Evolutionary conservation across 805 yeast species (phyloP), one percentile per base, ranked within the genome.

Genomic region (Teunomyces pallodes): DNA sequence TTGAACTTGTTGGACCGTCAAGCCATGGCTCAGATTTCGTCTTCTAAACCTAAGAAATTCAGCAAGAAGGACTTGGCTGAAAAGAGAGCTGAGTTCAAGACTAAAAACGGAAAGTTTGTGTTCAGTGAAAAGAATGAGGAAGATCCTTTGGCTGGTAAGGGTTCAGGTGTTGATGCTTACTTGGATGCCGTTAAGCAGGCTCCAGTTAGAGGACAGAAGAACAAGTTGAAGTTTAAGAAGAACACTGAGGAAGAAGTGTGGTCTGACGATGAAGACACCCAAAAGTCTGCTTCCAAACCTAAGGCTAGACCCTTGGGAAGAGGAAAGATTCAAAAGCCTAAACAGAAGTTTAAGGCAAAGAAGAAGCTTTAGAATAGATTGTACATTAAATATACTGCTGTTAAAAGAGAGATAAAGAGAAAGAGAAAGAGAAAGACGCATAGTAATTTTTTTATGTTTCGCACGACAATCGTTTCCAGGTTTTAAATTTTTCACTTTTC

Each of bases 161-260:
- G 66, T 4, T 63, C 75, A 41, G 96, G 97, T 13, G 81, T 92
- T 54, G 87, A 87, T 62, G 98, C 97, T 0, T 94, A 94, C 65
- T 80, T 90, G 55, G 97, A 90, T 53, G 99, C 99, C 5, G 90
- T 94, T 20, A 86, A 82, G 65, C 87, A 86, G 58, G 97, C 94
- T 20, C 98, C 98, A 28, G 83, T 90, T 3, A 85, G 96, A 68
- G 97, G 97, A 49, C 97, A 89, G 74, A 83, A 82, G 72, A 91
- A 91, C 68, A 90, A 83, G 72, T 80, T 92, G 77, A 92, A 90
- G 70, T 92, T 82, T 73, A 88, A 86, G 70, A 83, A 86, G 64
- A 74, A 75, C 43, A 77, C 77, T 28, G 74, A 70, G 17, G 77
- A 78, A 17, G 81, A 79, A 32, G 61, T 65, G 57, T 65, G 65